Evolutionary conservation across 2,329 filamentous ascomycete genomes (phyloP), one percentile per base, ranked within the genome.

Genomic region (Alternaria dauci): DNA sequence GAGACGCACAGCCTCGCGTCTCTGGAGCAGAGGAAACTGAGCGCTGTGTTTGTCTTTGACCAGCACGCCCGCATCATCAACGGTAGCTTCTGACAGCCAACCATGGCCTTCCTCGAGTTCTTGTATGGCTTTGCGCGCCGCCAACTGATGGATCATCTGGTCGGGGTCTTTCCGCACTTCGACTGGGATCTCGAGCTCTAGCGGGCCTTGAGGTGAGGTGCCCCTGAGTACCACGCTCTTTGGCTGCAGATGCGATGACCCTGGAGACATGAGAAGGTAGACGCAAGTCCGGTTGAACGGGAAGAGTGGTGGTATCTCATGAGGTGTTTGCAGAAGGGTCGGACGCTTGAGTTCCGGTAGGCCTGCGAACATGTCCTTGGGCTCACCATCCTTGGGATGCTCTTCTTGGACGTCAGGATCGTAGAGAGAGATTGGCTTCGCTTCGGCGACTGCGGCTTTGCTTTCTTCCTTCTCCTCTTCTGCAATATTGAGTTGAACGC

Each of bases 31-130:
- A 8, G 18, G 11, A 6, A 51, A 59, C 12, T 43, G 38, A 3
- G 18, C 11, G 9, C 12, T 5, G 6, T 47, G 16, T 8, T 52
- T 59, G 1, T 51, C 32, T 12, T 11, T 41, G 25, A 59, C 4
- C 7, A 52, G 9, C 8, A 41, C 39, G 18, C 26, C 39, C 1
- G 39, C 43, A 44, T 56, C 25, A 3, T 34, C 20, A 9, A 41
- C 6, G 8, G 46, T 41, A 50, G 58, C 46, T 3, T 47, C 39
- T 2, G 52, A 56, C 2, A 60, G 41, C 58, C 52, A 60, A 11
- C 58, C 52, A 9, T 46, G 58, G 8, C 52, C 58, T 16, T 60
- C 58, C 41, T 60, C 58, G n/a, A 60, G 58, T 26, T 60, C 52
- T 26, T 60, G 39, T 6, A 25, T 52, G 39, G 58, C 58, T 34